A percentile compares a stretch with the other conserved stretches of the same genome.
phyloP scores from a whole-genome alignment of 176 grass and related monocot species.

The Panicum miliaceum region DNA sequence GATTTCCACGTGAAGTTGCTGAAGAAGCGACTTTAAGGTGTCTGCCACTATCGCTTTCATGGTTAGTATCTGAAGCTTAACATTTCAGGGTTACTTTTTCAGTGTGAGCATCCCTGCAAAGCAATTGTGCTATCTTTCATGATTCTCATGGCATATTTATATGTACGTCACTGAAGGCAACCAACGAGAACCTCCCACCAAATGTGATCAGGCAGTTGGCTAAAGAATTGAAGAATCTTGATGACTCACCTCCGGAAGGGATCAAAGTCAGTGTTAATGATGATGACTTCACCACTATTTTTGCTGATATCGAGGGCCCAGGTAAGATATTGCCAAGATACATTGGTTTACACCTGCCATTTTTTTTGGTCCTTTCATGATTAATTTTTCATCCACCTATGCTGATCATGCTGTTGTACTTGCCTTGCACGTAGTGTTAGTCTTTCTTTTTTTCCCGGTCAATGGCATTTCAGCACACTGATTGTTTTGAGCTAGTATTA shows the following conservation, averaged over 20 bases:
- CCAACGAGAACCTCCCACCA: constrained; percentile 91
- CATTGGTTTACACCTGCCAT: constrained; percentile 7
- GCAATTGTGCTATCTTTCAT: background rate
- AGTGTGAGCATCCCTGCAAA: constrained; percentile 4
- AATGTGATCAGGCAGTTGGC: constrained; percentile 95
- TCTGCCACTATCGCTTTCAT: constrained; percentile 44
- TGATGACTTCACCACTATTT: constrained; percentile 95
- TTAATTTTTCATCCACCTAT: background rate
- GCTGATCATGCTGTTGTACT: background rate
- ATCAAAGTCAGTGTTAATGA: constrained; percentile 95
- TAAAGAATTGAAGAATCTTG: constrained; percentile 97
- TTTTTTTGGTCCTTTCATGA: background rate
- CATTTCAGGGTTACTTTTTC: constrained; percentile 10
- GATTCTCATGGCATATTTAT: constrained; percentile 9
- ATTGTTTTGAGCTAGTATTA: background rate
- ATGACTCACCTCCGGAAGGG: constrained; percentile 88
- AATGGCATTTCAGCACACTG: background rate
- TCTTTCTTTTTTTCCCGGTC: background rate
- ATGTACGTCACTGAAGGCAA: constrained; percentile 59
- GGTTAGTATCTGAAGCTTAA: constrained; percentile 29
- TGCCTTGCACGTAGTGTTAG: background rate
- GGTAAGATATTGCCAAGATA: constrained; percentile 43
- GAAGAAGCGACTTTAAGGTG: background rate
- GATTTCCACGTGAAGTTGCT: constrained; percentile 15
- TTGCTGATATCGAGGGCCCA: constrained; percentile 91